phyloP scores from a whole-genome alignment of 73 alveolate genomes.

The Symbiodinium natans region DNA sequence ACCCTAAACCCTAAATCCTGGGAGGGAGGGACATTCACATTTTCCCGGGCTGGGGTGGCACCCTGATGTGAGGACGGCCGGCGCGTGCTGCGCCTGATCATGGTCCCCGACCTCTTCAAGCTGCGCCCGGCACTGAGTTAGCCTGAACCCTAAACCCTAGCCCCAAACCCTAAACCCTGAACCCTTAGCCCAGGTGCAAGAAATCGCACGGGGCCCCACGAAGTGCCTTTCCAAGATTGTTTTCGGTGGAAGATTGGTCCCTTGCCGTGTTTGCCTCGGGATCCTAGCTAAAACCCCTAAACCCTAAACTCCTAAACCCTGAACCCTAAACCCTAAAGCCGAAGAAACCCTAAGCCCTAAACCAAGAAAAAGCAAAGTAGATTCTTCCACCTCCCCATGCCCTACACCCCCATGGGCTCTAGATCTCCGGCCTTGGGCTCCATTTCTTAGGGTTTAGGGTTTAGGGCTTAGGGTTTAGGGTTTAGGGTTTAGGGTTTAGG shows the following conservation, averaged over 20 bases:
- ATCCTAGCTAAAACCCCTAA: too few species aligned
- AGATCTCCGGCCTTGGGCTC: background rate
- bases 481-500: too few species aligned
- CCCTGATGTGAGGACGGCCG: background rate
- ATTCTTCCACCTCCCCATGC: too few species aligned
- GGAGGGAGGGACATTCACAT: too few species aligned
- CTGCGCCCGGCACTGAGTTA: background rate
- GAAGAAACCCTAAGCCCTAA: too few species aligned
- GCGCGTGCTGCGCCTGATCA: slow-evolving; percentile 8
- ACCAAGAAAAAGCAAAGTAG: too few species aligned
- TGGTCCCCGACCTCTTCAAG: background rate
- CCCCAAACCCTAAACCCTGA: background rate
- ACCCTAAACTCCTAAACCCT: too few species aligned
- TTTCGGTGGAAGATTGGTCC: background rate
- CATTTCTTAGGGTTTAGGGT: background rate
- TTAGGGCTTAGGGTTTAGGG: background rate
- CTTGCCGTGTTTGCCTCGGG: background rate
- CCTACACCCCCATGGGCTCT: too few species aligned
- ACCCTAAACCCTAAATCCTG: background rate
- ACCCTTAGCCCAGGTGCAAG: background rate
- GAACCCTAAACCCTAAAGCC: too few species aligned
- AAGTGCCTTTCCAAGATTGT: too few species aligned
- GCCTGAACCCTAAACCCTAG: background rate
- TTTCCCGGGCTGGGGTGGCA: too few species aligned
- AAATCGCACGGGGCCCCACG: too few species aligned